Conservation (phyloP, 805 yeast genomes). For the Maudiozyma turicensis region DNA sequence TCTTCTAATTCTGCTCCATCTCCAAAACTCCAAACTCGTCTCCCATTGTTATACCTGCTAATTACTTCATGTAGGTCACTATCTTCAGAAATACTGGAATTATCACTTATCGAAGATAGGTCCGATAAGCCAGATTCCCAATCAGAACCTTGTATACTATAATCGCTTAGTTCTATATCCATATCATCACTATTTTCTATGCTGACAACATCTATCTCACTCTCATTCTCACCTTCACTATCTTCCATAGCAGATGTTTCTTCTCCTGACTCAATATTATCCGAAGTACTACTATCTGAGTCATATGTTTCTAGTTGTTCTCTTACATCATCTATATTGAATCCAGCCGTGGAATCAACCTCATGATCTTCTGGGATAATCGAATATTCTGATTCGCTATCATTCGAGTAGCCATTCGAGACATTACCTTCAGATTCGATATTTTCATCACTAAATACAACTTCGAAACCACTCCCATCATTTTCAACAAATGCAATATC, state of each 20-base stretch:
- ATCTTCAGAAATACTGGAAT: conserved; percentile 4
- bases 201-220: conserved; percentile 18
- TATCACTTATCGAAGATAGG: conserved; percentile 19
- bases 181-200: conserved; percentile 25
- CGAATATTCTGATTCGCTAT: conserved; percentile 1
- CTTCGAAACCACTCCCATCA: conserved; percentile 30
- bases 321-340: conserved; percentile 24
- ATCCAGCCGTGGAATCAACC: conserved; percentile 6
- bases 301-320: conserved; percentile 8
- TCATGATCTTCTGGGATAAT: conserved; percentile 8
- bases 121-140: conserved; percentile 32
- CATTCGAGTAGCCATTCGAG: too few relatives aligned
- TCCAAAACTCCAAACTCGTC: conserved; percentile 24
- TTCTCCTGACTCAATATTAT: not conserved
- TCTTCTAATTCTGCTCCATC: conserved; percentile 24
- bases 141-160: conserved; percentile 28
- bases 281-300: not conserved
- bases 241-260: not conserved
- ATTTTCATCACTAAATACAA: conserved; percentile 26
- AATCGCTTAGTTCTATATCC: conserved; percentile 27
- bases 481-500: conserved; percentile 29
- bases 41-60: conserved; percentile 13
- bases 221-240: conserved; percentile 4
- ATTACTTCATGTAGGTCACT: conserved; percentile 3
- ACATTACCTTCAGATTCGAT: conserved; percentile 25